phyloP scores from a whole-genome alignment of 306 rosid species.

The Cucurbita pepo region DNA sequence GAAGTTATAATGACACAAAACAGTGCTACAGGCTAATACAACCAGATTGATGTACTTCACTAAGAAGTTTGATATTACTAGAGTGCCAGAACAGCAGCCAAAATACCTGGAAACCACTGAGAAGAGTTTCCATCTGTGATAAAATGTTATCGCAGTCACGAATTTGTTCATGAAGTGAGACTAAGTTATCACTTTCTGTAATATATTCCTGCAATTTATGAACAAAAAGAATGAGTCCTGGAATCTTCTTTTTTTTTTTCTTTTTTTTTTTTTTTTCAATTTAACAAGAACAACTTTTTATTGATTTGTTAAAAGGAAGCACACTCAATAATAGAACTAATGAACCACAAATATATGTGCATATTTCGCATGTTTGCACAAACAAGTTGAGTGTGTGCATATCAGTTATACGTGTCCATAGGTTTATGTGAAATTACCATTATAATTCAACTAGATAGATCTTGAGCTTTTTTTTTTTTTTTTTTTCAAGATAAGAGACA shows the following conservation, averaged over 20 bases:
- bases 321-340: background rate
- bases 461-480: background rate
- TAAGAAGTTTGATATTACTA: background rate
- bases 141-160: conserved; percentile 88
- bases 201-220: conserved; percentile 64
- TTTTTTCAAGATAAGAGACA: background rate
- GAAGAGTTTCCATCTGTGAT: conserved; percentile 95
- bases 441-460: background rate
- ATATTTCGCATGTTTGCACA: too few species aligned
- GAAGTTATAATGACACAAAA: background rate
- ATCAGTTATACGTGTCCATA: background rate
- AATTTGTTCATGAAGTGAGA: conserved; percentile 94
- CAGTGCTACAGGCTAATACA: background rate
- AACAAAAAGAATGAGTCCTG: conserved; percentile 1
- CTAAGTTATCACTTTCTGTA: conserved; percentile 86
- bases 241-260: background rate
- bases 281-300: too few species aligned
- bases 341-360: background rate
- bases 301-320: background rate
- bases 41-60: background rate
- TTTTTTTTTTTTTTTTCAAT: too few species aligned
- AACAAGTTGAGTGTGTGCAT: background rate
- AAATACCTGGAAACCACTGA: conserved; percentile 87
- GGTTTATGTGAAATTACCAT: background rate
- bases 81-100: background rate